Percentiles rank a stretch among this genome's conserved stretches.
Conservation (phyloP, 1,139 yeast species). For the Entelexis paramagnoliae region DNA sequence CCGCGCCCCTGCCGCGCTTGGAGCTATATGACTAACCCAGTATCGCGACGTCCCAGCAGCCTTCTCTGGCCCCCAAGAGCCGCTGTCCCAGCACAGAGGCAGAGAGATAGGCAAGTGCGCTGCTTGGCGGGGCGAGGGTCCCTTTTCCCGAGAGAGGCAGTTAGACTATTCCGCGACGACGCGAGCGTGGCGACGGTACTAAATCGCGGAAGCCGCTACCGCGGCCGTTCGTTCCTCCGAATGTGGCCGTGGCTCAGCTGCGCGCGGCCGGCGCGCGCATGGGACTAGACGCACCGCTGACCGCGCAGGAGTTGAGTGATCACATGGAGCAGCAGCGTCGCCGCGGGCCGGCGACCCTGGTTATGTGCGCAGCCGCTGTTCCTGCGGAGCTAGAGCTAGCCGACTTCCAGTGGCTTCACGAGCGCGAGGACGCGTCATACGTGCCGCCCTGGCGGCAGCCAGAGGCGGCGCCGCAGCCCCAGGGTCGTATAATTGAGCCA, state of each 20-base stretch:
- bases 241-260: conserved; percentile 6
- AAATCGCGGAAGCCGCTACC: background rate
- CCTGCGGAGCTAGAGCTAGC: conserved; percentile 12
- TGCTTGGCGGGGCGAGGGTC: background rate
- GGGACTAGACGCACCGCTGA: background rate
- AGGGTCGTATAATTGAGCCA: conserved; percentile 11
- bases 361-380: conserved; percentile 6
- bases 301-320: background rate
- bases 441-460: conserved; percentile 19
- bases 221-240: conserved; percentile 5
- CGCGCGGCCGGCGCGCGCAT: conserved; percentile 4
- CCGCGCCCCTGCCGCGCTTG: background rate
- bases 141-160: background rate
- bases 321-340: background rate
- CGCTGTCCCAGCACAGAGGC: background rate
- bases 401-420: conserved; percentile 20
- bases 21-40: background rate
- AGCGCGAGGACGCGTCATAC: conserved; percentile 15
- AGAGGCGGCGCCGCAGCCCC: background rate
- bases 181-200: background rate
- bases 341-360: background rate
- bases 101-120: background rate
- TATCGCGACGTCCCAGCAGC: background rate
- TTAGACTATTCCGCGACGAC: conserved; percentile 2
- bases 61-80: background rate